Base-by-base conservation (phyloP, 768 basidiomycete species). In the Auricularia cornea region DNA sequence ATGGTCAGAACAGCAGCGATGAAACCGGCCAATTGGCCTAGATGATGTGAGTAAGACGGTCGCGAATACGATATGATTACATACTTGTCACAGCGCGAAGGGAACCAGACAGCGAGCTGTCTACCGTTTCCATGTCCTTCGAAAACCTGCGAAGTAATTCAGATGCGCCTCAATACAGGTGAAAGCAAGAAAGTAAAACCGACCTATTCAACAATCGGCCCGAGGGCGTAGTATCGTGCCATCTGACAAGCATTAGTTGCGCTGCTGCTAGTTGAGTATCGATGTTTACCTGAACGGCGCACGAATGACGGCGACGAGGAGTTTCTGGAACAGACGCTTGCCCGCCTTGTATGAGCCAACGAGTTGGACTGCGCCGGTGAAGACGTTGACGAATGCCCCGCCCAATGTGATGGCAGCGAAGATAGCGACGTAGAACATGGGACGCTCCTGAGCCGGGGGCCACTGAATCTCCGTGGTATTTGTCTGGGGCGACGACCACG, bases 101-200 rank as follows among this genome's bases (percentile, higher is more conserved):
- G 1, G 88, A 85, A 12, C 81, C 72, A 0, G 87, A 84, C 33
- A 92, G 76, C 3, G 85, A 86, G 0, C 80, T 80, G 70, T 96
- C 94, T 23, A 96, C 89, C 0, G 90, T 93, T 73, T 94, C 92
- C 38, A 95, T 81, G 69, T 96, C 92, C 77, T 87, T 65, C 10
- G 65, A 61, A 48, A 38, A 65, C 20, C 40, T 51, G 20, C 29
- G 62, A n/a, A 59, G 66, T 59, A 59, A 68, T 40, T 32, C 26
- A 70, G 72, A 11, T 4, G 16, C 35, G 63, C 35, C 61, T 11
- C 35, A 56, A 60, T 63, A n/a, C n/a, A n/a, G 38, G 35, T 38
- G 35, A 8, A 38, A 61, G 40, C 54, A 62, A 33, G 51, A 40
- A 20, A 57, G 2, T 28, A 52, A 60, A 40, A 66, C 16, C 16